Evolutionary conservation across 1,284 basidiomycete genomes (phyloP).

Genomic region (Rhodotorula mucilaginosa): DNA sequence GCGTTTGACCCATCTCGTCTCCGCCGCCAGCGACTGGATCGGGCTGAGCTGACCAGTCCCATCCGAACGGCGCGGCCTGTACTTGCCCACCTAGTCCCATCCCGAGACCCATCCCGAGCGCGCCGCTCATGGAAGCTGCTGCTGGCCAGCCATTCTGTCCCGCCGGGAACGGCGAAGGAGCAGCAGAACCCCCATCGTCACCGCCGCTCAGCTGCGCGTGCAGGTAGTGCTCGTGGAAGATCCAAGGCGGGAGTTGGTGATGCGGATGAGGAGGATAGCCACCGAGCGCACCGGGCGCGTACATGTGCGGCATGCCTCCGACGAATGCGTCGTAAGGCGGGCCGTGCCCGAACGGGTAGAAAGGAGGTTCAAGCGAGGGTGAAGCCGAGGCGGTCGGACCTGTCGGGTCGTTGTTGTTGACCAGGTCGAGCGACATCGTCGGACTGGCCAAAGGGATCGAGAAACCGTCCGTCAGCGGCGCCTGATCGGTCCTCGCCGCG

Average conservation of each 20-base stretch:
- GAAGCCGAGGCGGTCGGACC: neutral
- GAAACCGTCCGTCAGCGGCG: neutral
- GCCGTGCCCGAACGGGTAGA: neutral
- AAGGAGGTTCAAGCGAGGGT: neutral
- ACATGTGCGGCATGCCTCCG: neutral
- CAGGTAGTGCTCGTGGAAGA: constrained; percentile 25
- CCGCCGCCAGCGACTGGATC: neutral
- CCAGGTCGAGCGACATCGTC: neutral
- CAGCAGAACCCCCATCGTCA: neutral
- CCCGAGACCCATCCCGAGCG: neutral
- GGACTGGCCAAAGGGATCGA: neutral
- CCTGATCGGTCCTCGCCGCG: neutral
- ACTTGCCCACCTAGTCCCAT: neutral
- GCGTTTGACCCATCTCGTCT: neutral
- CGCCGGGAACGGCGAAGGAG: neutral
- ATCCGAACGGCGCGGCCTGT: neutral
- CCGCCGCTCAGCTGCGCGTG: constrained; percentile 18
- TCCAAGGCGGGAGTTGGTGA: constrained; percentile 14
- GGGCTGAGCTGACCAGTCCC: neutral
- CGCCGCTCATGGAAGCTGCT: neutral
- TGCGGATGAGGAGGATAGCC: neutral
- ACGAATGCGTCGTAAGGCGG: neutral
- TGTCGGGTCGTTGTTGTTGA: constrained; percentile 6
- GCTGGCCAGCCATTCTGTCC: neutral
- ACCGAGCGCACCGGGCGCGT: neutral